A percentile compares a stretch with the other conserved stretches of the same genome.
Evolutionary conservation across 2,329 filamentous ascomycete species (phyloP).

Genomic region (Monilinia vaccinii-corymbosi): DNA sequence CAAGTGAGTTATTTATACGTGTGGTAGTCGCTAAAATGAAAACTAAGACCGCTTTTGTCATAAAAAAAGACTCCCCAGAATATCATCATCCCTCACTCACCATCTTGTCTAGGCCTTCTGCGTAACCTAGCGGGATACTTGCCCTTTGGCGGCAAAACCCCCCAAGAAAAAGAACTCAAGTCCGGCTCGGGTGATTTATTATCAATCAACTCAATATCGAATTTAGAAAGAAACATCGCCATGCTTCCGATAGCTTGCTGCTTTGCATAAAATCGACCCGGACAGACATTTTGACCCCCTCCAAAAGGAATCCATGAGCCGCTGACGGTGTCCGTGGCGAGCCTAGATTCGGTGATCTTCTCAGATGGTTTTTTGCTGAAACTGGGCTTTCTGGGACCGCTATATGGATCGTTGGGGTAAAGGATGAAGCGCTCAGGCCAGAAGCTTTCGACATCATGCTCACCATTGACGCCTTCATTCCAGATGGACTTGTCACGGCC

Average conservation of each 20-base stretch:
- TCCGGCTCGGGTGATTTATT: slow-evolving; percentile 9
- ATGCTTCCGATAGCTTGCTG: slow-evolving; percentile 28
- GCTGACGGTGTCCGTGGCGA: slow-evolving; percentile 24
- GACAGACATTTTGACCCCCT: slow-evolving; percentile 30
- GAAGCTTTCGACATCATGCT: slow-evolving; percentile 27
- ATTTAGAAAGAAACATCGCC: slow-evolving; percentile 28
- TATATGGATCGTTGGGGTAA: slow-evolving; percentile 25
- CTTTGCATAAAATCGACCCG: slow-evolving; percentile 32
- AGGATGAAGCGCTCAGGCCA: slow-evolving; percentile 32
- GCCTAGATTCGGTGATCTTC: slow-evolving; percentile 15
- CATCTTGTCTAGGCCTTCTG: neutral
- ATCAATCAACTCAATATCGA: slow-evolving; percentile 27
- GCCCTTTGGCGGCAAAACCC: slow-evolving; percentile 16
- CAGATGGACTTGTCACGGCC: slow-evolving; percentile 23
- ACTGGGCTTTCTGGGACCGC: slow-evolving; percentile 19
- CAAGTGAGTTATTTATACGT: rapidly evolving
- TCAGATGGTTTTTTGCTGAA: neutral
- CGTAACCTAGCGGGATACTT: slow-evolving; percentile 16
- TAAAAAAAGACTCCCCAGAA: neutral
- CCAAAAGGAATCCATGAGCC: slow-evolving; percentile 32
- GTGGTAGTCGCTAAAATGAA: neutral
- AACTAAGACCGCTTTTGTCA: neutral
- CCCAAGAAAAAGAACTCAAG: slow-evolving; percentile 18
- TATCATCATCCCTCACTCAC: neutral
- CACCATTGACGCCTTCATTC: slow-evolving; percentile 23